phyloP scores from a whole-genome alignment of 1,284 basidiomycete species.

The Baeospora myosura region DNA sequence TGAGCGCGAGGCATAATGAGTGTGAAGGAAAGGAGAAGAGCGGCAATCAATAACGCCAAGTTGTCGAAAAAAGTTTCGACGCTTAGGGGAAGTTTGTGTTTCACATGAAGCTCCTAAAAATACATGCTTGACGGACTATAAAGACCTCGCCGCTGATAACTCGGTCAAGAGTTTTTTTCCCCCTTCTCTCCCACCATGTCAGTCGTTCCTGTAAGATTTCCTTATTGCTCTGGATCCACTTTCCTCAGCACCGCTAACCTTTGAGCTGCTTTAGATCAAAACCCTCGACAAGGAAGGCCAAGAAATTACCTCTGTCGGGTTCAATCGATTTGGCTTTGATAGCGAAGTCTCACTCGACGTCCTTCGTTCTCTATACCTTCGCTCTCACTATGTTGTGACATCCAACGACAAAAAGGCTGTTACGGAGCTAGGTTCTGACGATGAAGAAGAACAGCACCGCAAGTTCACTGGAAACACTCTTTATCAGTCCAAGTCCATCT shows the following conservation, averaged over 20 bases:
- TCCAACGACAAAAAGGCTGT: conserved; percentile 30
- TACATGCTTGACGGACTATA: too few relatives aligned
- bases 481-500: conserved; percentile 81
- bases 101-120: too few relatives aligned
- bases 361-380: conserved; percentile 80
- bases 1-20: conserved; percentile 54
- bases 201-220: conserved; percentile 7
- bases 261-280: conserved; percentile 36
- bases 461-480: conserved; percentile 46
- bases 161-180: background rate
- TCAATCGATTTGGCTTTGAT: conserved; percentile 82
- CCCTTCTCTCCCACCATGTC: background rate
- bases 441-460: conserved; percentile 41
- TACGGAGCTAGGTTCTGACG: conserved; percentile 29
- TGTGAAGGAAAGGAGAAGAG: too few relatives aligned
- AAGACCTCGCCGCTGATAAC: too few relatives aligned
- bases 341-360: conserved; percentile 72
- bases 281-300: conserved; percentile 67
- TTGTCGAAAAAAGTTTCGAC: too few relatives aligned
- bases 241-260: conserved; percentile 7
- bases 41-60: too few relatives aligned
- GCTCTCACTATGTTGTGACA: conserved; percentile 65
- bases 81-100: too few relatives aligned
- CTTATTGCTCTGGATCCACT: conserved; percentile 1
- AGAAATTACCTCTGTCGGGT: conserved; percentile 75